Evolutionary conservation across 345 rosid genomes (phyloP).

Genomic region (Cardamine resedifolia): DNA sequence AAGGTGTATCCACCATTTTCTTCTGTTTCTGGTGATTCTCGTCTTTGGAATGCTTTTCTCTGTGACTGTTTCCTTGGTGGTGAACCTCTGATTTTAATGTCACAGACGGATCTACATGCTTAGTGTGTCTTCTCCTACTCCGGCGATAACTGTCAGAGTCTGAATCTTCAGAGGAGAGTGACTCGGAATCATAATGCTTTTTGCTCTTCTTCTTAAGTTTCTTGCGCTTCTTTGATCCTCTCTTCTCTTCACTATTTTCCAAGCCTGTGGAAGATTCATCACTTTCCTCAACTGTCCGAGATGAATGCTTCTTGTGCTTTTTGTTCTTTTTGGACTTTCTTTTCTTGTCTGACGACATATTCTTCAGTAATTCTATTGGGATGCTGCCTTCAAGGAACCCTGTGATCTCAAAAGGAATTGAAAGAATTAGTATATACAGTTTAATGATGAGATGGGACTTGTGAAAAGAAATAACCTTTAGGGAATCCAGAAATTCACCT

Average conservation of each 20-base stretch:
- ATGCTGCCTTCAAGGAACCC: constrained; percentile 78
- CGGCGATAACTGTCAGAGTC: constrained; percentile 39
- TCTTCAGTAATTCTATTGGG: constrained; percentile 60
- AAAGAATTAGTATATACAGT: constrained; percentile 17
- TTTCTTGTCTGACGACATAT: constrained; percentile 46
- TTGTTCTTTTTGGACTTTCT: constrained; percentile 51
- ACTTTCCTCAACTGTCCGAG: constrained; percentile 43
- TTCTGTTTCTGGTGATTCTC: constrained; percentile 22
- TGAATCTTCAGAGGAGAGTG: constrained; percentile 42
- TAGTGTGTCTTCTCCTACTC: constrained; percentile 39
- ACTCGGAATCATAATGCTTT: constrained; percentile 43
- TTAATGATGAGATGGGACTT: constrained; percentile 1
- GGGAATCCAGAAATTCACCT: constrained; percentile 48
- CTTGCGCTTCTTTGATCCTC: constrained; percentile 45
- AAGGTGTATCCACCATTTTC: constrained; percentile 30
- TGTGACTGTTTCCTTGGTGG: constrained; percentile 33
- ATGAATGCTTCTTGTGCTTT: constrained; percentile 48
- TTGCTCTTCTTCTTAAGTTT: constrained; percentile 44
- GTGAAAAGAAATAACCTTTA: not conserved
- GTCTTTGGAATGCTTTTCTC: constrained; percentile 34
- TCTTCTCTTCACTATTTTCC: constrained; percentile 37
- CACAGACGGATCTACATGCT: constrained; percentile 28
- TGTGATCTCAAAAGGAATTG: constrained; percentile 31
- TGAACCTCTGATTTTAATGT: constrained; percentile 29
- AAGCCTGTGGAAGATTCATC: constrained; percentile 42